Percentiles rank a stretch among this genome's conserved stretches.
These are phyloP conservation scores for Apiospora koreana DNA, from an alignment of 2,329 filamentous ascomycete genomes.

Conservation along the genomic window DNA sequence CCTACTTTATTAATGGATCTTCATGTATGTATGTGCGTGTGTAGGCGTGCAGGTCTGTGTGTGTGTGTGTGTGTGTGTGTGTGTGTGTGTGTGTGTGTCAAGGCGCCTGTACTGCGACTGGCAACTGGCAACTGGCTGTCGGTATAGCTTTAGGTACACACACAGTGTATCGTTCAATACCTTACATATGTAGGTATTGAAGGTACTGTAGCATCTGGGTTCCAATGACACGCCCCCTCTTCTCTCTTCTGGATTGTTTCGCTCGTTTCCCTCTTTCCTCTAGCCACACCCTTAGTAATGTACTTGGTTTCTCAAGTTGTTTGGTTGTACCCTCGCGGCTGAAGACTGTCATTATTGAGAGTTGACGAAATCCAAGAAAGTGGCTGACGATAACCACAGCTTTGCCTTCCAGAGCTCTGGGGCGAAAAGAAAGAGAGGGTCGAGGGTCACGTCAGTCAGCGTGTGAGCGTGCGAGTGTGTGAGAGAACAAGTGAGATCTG, in stretches of 20 bases:
- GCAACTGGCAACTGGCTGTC: too few species aligned
- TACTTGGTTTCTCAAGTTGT: background rate
- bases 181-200: background rate
- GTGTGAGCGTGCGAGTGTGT: background rate
- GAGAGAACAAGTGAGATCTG: background rate
- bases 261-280: background rate
- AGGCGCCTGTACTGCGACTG: too few species aligned
- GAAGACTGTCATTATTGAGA: background rate
- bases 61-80: too few species aligned
- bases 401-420: too few species aligned
- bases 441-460: background rate
- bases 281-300: background rate
- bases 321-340: background rate
- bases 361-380: background rate
- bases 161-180: background rate
- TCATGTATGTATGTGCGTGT: background rate
- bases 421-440: background rate
- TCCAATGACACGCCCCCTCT: conserved; percentile 1
- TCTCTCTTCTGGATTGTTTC: conserved; percentile 2
- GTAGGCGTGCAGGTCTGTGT: too few species aligned
- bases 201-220: background rate
- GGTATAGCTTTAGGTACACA: background rate
- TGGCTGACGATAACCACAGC: background rate
- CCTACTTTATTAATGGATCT: background rate
- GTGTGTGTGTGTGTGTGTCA: background rate